Percentiles rank a stretch among this genome's conserved stretches.
These are phyloP conservation scores for Kodamaea sagamina DNA, from an alignment of 805 yeast genomes.

Conservation along the genomic window DNA sequence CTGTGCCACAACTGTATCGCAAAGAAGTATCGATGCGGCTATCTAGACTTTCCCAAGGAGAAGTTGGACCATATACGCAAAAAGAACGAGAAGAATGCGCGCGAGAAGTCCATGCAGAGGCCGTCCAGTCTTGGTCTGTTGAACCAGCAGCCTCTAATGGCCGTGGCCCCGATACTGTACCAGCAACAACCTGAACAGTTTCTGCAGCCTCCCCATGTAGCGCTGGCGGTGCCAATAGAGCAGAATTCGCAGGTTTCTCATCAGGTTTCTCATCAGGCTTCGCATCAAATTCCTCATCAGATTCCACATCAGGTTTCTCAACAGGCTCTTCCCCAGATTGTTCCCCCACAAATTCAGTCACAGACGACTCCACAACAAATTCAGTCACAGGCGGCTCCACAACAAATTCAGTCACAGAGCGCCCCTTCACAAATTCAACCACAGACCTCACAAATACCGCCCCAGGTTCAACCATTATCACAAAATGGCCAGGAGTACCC, in stretches of 20 bases:
- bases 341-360: no score
- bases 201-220: background rate
- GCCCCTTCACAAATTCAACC: background rate
- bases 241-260: background rate
- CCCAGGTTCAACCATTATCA: background rate
- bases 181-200: background rate
- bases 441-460: background rate
- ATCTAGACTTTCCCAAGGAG: slow-evolving; percentile 42
- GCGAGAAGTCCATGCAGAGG: background rate
- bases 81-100: slow-evolving; percentile 29
- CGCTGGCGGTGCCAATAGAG: background rate
- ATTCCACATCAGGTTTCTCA: no score
- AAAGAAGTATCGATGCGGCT: slow-evolving; percentile 42
- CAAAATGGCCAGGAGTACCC: background rate
- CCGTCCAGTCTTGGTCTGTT: background rate
- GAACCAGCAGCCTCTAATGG: background rate
- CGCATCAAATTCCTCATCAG: no score
- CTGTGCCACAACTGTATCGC: slow-evolving; percentile 40
- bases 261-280: no score
- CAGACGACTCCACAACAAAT: no score
- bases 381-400: no score
- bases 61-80: slow-evolving; percentile 34
- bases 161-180: background rate
- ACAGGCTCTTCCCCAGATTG: no score
- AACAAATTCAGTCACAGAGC: no score